Evolutionary conservation across 495 filamentous ascomycete genomes (phyloP).

Genomic region (Cryomyces antarcticus): DNA sequence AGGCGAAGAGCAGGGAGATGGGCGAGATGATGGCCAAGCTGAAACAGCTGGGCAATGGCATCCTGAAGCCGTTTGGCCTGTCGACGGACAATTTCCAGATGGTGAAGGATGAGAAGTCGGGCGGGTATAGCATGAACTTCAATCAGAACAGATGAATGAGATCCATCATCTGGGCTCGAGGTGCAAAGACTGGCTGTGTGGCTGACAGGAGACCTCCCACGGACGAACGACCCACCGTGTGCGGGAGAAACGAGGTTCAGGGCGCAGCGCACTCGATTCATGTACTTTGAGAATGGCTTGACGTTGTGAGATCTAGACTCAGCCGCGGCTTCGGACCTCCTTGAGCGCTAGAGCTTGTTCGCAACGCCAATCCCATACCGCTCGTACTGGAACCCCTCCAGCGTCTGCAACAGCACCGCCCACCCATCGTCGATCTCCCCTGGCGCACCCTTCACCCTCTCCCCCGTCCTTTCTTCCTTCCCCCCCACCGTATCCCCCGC

Average conservation of each 20-base stretch:
- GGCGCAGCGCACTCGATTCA: too few relatives aligned
- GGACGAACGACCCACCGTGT: too few relatives aligned
- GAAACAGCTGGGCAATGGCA: slow-evolving; percentile 79
- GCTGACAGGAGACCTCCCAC: too few relatives aligned
- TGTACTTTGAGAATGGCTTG: too few relatives aligned
- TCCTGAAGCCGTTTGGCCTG: slow-evolving; percentile 82
- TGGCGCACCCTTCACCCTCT: slow-evolving; percentile 8
- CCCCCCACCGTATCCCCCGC: slow-evolving; percentile 20
- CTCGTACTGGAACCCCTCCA: slow-evolving; percentile 12
- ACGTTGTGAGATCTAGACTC: too few relatives aligned
- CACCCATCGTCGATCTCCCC: slow-evolving; percentile 13
- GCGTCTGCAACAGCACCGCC: slow-evolving; percentile 5
- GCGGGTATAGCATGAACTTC: slow-evolving; percentile 87
- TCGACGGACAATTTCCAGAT: slow-evolving; percentile 88
- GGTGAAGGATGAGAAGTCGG: slow-evolving; percentile 70
- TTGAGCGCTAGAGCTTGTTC: neutral
- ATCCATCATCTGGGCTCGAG: too few relatives aligned
- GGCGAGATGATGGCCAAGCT: slow-evolving; percentile 92
- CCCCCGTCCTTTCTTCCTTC: slow-evolving; percentile 20
- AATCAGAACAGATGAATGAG: slow-evolving; percentile 16
- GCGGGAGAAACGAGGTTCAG: too few relatives aligned
- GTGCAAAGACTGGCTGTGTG: too few relatives aligned
- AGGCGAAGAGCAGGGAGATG: slow-evolving; percentile 69
- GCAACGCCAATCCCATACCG: slow-evolving; percentile 8
- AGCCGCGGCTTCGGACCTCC: too few relatives aligned